Base-by-base conservation (phyloP, 192 early-diverging fungal genomes). In the Endogone sp. region DNA sequence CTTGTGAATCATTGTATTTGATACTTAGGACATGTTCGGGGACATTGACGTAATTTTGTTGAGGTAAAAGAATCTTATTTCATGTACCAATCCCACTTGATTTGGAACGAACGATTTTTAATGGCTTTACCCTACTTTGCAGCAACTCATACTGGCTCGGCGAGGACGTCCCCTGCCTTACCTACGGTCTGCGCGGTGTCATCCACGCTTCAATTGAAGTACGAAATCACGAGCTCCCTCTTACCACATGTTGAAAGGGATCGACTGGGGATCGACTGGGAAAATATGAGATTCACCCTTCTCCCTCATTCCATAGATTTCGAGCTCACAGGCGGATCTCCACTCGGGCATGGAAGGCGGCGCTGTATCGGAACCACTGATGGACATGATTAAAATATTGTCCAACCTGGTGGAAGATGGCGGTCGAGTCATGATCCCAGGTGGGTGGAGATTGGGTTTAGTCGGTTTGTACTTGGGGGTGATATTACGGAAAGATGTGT, bases 131-230 rank as follows among this genome's bases (percentile, higher is more conserved):
- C 32, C 32, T 75, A 0, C 69, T 82, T 31, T 81, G 78, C 65
- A 89, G 88, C 66, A 88, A 88, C 69, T 89, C 91, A 24, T 93
- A 93, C 69, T 93, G 91, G 91, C 79, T 91, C 4, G 90, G 89
- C 60, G 91, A 93, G 62, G 79, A 85, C 63, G 84, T 85, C 11
- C 91, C 91, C 11, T 93, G 91, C 70, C 65, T 93, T 66, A 93
- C 90, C 4, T 93, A 93, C 72, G 91, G 91, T 13, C 78, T 93
- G 71, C 88, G 91, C 54, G 91, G 91, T 10, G 85, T 91, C 0
- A 89, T 93, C 54, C 82, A 86, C 25, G 87, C 91, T 23, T 84
- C 77, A 10, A 57, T 93, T 54, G 68, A 77, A 27, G 74, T 89
- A 60, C 75, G 71, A 72, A 69, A 73, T 67, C 16, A 11, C 4